Evolutionary conservation across 305 asterid species (phyloP).

Genomic region (Salvia sclarea): DNA sequence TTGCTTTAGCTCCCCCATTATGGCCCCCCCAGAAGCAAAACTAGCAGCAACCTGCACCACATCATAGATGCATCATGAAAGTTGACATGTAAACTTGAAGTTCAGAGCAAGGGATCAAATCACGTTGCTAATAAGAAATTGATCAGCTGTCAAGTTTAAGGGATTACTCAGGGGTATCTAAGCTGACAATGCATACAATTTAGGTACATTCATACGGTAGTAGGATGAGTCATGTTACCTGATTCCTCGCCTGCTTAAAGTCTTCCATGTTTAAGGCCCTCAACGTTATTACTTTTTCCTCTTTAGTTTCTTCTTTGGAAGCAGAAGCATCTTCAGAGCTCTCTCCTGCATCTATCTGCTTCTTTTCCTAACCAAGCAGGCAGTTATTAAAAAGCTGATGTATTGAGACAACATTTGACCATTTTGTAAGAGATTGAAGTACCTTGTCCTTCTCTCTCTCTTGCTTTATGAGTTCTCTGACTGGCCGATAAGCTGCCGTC

Average conservation of each 20-base stretch:
- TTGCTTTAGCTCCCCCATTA: slow-evolving; percentile 89
- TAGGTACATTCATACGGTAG: neutral
- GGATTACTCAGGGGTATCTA: too few relatives aligned
- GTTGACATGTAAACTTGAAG: neutral
- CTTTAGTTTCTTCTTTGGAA: slow-evolving; percentile 48
- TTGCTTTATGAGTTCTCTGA: slow-evolving; percentile 78
- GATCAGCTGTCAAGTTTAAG: neutral
- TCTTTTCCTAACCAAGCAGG: slow-evolving; percentile 51
- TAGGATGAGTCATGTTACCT: slow-evolving; percentile 44
- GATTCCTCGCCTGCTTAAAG: slow-evolving; percentile 81
- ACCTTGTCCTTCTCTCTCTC: slow-evolving; percentile 79
- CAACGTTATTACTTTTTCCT: slow-evolving; percentile 59
- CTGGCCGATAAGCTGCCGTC: slow-evolving; percentile 94
- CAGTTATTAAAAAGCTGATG: slow-evolving; percentile 9
- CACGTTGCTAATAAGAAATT: neutral
- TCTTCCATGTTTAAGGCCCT: slow-evolving; percentile 92
- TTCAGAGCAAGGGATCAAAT: neutral
- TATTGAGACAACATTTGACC: neutral
- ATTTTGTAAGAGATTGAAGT: slow-evolving; percentile 16
- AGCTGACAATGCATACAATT: neutral
- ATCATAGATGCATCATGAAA: neutral
- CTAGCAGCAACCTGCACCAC: slow-evolving; percentile 83
- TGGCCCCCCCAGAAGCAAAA: slow-evolving; percentile 84
- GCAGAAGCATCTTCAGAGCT: slow-evolving; percentile 45
- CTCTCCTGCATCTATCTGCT: slow-evolving; percentile 45